Base-by-base conservation (phyloP, 306 rosid species). In the Astragalus glycyphyllos region DNA sequence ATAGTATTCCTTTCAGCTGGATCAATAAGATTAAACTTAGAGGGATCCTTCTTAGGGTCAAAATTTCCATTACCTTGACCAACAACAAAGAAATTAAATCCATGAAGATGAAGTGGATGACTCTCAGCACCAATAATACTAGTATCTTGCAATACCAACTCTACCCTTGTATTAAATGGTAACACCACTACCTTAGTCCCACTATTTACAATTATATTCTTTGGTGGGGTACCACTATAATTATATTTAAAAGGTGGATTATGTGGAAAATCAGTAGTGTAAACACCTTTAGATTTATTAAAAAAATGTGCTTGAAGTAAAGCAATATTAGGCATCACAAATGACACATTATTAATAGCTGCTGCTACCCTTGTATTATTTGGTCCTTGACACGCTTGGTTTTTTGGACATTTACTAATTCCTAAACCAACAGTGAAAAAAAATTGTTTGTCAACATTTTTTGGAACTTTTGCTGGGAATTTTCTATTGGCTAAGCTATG, bases 61-160 rank as follows among this genome's bases (percentile, higher is more conserved):
- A 89, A 89, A 65, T 87, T 89, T 15, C 90, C 96, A 62, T 40
- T 58, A 0, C 96, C 96, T 14, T 85, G 84, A 11, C 87, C 96
- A 35, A 89, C 84, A 58, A 87, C 79, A n/a, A 89, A 87, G 83
- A 89, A 89, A 62, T 87, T 89, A 44, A 81, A 89, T 0, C 96
- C 96, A 72, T 89, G 96, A 60, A 89, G 89, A 48, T 89, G 96
- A 79, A 89, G 87, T 4, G 96, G 96, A 76, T 89, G 96, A 65
- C 90, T 87, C 79, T 89, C 90, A 2, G 96, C 89, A 5, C 81
- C 84, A 71, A 86, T 73, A 8, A 89, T 83, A 73, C 87, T 85
- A 3, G 96, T 89, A 69, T 89, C 96, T 58, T 89, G 96, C 50
- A 89, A 49, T 4, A 87, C 80, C 63, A 89, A 4, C 79, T 87